Evolutionary conservation across 2,329 filamentous ascomycete genomes (phyloP).

Genomic region (Sporothrix luriei): DNA sequence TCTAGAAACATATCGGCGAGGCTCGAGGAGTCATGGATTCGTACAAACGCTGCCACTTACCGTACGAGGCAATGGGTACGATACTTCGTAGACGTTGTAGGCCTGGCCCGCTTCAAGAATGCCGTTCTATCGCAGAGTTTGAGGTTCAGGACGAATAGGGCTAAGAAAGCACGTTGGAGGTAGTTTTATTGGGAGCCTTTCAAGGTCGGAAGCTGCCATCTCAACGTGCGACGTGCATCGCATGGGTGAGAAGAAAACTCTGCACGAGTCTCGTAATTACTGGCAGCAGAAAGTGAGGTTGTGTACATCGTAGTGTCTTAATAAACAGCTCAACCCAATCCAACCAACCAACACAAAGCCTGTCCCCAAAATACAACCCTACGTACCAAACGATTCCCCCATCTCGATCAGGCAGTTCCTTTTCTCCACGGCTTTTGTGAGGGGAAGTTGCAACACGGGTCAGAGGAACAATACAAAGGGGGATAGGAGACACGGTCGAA

Average conservation of each 20-base stretch:
- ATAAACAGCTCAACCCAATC: neutral
- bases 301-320: neutral
- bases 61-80: neutral
- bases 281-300: neutral
- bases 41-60: neutral
- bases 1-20: neutral
- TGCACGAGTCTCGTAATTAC: neutral
- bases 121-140: neutral
- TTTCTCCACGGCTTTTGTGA: conserved; percentile 17
- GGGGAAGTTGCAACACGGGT: conserved; percentile 38
- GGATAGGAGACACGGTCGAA: neutral
- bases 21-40: neutral
- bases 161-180: neutral
- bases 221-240: no score
- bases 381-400: neutral
- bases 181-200: conserved; percentile 1
- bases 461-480: conserved; percentile 8
- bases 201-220: no score
- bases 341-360: neutral
- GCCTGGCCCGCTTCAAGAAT: neutral
- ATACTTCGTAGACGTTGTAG: neutral
- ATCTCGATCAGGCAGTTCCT: conserved; percentile 25
- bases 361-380: conserved; percentile 4
- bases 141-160: neutral
- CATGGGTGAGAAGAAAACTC: neutral